Percentiles rank a stretch among this genome's conserved stretches.
Evolutionary conservation across 768 basidiomycete species (phyloP).

Genomic region (Lanmaoa rubissima): DNA sequence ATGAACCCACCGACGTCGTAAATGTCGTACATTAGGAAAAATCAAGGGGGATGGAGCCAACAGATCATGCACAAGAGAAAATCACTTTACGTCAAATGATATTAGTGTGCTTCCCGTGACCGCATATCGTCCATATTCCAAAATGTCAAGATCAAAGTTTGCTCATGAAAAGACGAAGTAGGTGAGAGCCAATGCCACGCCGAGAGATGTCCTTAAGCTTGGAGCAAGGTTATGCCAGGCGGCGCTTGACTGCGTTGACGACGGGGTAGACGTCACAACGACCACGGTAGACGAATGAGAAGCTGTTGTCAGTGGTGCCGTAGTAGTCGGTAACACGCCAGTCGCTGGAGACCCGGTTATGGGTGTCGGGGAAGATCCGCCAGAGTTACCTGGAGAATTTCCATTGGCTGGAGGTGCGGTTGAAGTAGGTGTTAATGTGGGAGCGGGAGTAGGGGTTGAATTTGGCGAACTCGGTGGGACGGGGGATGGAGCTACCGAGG

Average conservation of each 20-base stretch:
- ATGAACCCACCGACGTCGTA: slow-evolving; percentile 15
- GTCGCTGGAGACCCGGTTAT: not conserved
- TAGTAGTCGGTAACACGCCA: not conserved
- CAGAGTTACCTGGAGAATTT: not conserved
- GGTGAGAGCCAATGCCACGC: slow-evolving; percentile 15
- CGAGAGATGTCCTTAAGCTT: slow-evolving; percentile 11
- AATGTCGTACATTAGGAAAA: slow-evolving; percentile 15
- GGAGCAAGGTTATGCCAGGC: slow-evolving; percentile 28
- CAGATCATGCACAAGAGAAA: slow-evolving; percentile 20
- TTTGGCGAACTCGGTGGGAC: not conserved
- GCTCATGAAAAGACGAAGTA: slow-evolving; percentile 22
- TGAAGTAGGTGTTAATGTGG: not conserved
- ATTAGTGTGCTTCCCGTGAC: slow-evolving; percentile 9
- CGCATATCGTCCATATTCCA: slow-evolving; percentile 10
- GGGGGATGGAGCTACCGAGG: slow-evolving; percentile 11
- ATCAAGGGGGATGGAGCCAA: not conserved
- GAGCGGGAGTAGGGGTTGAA: not conserved
- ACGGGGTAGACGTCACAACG: not conserved
- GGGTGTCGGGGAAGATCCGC: not conserved
- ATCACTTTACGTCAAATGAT: slow-evolving; percentile 5
- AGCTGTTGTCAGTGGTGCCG: not conserved
- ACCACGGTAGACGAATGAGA: slow-evolving; percentile 7
- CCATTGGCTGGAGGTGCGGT: not conserved
- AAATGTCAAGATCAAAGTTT: slow-evolving; percentile 7
- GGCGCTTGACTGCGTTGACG: slow-evolving; percentile 20